A percentile compares a stretch with the other conserved stretches of the same genome.
Evolutionary conservation across 495 filamentous ascomycete species (phyloP).

Genomic region (Aspergillus funiculosus): DNA sequence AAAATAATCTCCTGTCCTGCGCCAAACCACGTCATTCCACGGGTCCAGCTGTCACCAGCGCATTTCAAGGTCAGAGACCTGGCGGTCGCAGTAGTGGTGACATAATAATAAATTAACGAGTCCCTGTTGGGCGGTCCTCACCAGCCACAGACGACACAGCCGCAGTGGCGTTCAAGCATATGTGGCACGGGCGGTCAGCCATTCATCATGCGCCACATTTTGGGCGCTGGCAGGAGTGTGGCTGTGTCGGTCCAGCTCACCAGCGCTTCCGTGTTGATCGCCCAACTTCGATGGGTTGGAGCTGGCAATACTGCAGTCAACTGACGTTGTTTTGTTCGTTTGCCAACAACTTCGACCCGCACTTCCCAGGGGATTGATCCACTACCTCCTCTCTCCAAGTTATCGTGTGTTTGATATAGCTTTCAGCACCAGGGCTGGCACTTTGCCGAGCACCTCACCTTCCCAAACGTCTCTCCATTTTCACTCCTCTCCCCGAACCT

Average conservation of each 20-base stretch:
- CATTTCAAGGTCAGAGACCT: neutral
- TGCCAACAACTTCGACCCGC: neutral
- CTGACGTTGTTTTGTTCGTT: neutral
- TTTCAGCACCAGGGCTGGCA: constrained; percentile 27
- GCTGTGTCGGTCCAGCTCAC: neutral
- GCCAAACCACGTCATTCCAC: constrained; percentile 8
- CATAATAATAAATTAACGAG: no score
- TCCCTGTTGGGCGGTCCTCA: no score
- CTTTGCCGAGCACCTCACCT: constrained; percentile 27
- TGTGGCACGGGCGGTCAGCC: no score
- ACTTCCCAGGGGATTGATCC: neutral
- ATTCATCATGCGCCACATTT: constrained; percentile 18
- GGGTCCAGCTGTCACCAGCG: neutral
- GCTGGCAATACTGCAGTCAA: neutral
- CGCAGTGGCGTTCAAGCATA: constrained; percentile 15
- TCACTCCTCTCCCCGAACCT: constrained; percentile 20
- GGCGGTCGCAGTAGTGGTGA: constrained; percentile 1
- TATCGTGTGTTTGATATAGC: constrained; percentile 3
- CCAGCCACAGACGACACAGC: constrained; percentile 13
- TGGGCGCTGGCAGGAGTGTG: constrained; percentile 2
- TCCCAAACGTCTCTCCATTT: no score
- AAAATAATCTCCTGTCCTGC: no score
- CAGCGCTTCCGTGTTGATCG: no score
- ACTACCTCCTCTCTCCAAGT: neutral
- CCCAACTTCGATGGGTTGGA: no score